These are phyloP conservation scores for Penicillium manginii DNA, from an alignment of 495 filamentous ascomycete genomes.

Conservation along the genomic window DNA sequence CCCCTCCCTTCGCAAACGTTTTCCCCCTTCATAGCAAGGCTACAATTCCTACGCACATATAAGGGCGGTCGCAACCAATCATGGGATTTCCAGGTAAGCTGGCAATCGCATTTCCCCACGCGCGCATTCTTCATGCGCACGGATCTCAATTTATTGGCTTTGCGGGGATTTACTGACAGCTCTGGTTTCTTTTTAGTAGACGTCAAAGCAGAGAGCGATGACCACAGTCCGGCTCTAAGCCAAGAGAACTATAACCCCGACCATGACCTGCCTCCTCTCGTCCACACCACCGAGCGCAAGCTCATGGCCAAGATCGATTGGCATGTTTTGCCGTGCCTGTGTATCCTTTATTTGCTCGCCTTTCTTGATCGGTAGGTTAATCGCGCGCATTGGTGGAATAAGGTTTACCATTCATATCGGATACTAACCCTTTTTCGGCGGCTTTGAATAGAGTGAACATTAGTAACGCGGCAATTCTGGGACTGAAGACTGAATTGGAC, in stretches of 20 bases:
- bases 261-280: conserved; percentile 38
- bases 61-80: conserved; percentile 9
- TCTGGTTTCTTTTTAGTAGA: not conserved
- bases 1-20: not conserved
- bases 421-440: not conserved
- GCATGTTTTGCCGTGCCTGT: conserved; percentile 79
- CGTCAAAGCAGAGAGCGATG: conserved; percentile 27
- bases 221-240: conserved; percentile 30
- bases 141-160: not conserved
- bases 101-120: not conserved
- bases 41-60: no score
- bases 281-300: conserved; percentile 66
- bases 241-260: conserved; percentile 12
- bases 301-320: conserved; percentile 79
- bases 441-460: conserved; percentile 59
- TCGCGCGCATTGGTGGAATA: not conserved
- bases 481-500: conserved; percentile 65
- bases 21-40: not conserved
- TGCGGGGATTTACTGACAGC: conserved; percentile 1
- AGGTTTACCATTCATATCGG: no score
- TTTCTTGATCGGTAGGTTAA: conserved; percentile 75
- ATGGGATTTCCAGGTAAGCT: conserved; percentile 26
- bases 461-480: conserved; percentile 65
- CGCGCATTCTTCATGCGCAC: not conserved
- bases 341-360: conserved; percentile 81